These are phyloP conservation scores for Darksidea phi DNA, from an alignment of 495 filamentous ascomycete genomes.

Conservation along the genomic window DNA sequence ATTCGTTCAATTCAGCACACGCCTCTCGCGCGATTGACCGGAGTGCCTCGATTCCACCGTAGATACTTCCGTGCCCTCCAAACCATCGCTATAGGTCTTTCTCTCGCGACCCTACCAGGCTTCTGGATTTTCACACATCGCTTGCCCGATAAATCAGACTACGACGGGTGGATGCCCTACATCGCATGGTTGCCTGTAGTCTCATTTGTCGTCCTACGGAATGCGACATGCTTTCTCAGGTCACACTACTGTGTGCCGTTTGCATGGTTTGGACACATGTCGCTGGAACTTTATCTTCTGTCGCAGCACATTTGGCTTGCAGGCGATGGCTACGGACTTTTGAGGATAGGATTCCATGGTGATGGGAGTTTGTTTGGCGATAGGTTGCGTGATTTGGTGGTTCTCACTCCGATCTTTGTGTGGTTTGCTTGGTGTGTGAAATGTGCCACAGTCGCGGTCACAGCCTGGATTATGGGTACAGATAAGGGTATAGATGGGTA, in stretches of 20 bases:
- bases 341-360: slow-evolving; percentile 50
- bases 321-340: slow-evolving; percentile 54
- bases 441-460: slow-evolving; percentile 16
- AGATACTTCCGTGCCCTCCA: slow-evolving; percentile 7
- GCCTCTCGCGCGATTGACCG: not conserved
- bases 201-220: slow-evolving; percentile 53
- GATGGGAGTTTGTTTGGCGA: slow-evolving; percentile 28
- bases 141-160: slow-evolving; percentile 45
- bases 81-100: slow-evolving; percentile 12
- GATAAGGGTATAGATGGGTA: too few relatives aligned
- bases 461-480: slow-evolving; percentile 10
- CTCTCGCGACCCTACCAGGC: not conserved
- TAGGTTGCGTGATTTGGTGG: slow-evolving; percentile 30
- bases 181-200: slow-evolving; percentile 56
- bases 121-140: slow-evolving; percentile 35
- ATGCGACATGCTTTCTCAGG: slow-evolving; percentile 45
- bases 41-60: not conserved
- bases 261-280: slow-evolving; percentile 55
- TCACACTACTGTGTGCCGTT: slow-evolving; percentile 49
- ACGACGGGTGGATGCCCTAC: slow-evolving; percentile 55
- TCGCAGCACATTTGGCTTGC: slow-evolving; percentile 65
- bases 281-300: slow-evolving; percentile 59
- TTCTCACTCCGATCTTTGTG: slow-evolving; percentile 33
- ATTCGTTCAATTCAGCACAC: slow-evolving; percentile 25
- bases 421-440: slow-evolving; percentile 14